Conservation (phyloP, 768 basidiomycete genomes). For the Chalciporus pseudorubinellus region DNA sequence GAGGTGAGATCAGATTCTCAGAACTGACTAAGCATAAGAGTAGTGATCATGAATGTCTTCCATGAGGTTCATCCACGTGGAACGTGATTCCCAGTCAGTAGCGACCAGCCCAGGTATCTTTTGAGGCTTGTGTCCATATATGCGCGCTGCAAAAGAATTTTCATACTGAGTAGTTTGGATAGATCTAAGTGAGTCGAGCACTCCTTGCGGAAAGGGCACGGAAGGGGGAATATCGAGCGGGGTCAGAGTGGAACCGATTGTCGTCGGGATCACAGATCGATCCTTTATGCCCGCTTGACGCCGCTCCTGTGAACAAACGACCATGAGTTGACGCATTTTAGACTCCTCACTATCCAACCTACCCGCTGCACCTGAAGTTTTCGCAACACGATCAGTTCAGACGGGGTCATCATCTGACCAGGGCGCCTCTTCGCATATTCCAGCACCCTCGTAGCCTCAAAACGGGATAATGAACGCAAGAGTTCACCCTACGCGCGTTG, state of each 20-base stretch:
- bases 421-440: constrained; percentile 15
- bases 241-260: constrained; percentile 9
- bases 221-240: constrained; percentile 30
- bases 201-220: constrained; percentile 28
- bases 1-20: background rate
- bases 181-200: constrained; percentile 50
- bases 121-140: constrained; percentile 42
- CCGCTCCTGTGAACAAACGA: constrained; percentile 18
- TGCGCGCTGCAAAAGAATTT: constrained; percentile 63
- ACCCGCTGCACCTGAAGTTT: constrained; percentile 47
- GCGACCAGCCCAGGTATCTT: constrained; percentile 42
- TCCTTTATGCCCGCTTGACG: constrained; percentile 13
- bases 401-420: constrained; percentile 19
- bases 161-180: constrained; percentile 65
- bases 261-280: background rate
- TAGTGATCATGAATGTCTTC: constrained; percentile 67
- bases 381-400: constrained; percentile 37
- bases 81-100: constrained; percentile 67
- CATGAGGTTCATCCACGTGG: constrained; percentile 79
- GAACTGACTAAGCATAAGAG: constrained; percentile 51
- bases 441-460: constrained; percentile 40
- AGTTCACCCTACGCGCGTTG: constrained; percentile 28
- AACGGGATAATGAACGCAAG: constrained; percentile 42
- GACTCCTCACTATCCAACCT: background rate
- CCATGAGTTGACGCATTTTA: background rate